phyloP scores from a whole-genome alignment of 108 stramenopile genomes.

The Nitzschia inconspicua region DNA sequence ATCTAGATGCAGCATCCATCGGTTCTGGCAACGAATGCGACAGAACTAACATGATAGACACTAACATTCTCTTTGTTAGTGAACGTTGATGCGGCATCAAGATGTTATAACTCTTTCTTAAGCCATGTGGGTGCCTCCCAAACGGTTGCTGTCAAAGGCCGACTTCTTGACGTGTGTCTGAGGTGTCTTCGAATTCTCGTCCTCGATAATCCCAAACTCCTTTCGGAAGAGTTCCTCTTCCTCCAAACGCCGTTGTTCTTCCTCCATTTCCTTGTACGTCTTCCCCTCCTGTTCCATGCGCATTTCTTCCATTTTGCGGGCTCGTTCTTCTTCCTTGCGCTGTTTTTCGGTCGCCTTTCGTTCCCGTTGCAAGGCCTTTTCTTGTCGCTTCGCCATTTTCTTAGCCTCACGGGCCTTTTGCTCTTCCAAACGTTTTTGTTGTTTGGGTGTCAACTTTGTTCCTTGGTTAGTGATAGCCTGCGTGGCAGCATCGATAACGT shows the following conservation, averaged over 20 bases:
- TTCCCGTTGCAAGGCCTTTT: constrained; percentile 9
- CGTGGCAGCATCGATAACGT: neutral
- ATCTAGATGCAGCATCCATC: too few relatives aligned
- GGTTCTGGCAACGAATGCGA: neutral
- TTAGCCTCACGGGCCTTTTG: constrained; percentile 10
- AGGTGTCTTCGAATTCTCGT: neutral
- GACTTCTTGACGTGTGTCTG: constrained; percentile 15
- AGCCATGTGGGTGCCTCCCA: constrained; percentile 4
- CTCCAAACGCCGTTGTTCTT: neutral
- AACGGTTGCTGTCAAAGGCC: constrained; percentile 7
- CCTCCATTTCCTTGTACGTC: constrained; percentile 5
- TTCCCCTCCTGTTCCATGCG: neutral
- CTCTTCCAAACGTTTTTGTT: constrained; percentile 5
- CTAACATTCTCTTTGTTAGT: neutral
- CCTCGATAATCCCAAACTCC: constrained; percentile 4
- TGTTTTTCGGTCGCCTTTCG: constrained; percentile 3
- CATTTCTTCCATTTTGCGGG: neutral
- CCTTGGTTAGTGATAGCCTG: neutral
- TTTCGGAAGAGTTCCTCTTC: neutral
- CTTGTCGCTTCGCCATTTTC: constrained; percentile 9
- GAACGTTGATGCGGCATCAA: neutral
- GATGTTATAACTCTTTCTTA: constrained; percentile 1
- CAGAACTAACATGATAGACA: neutral
- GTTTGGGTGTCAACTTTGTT: neutral
- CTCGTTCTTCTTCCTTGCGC: constrained; percentile 1